These are phyloP conservation scores for Rhizopogon roseolus DNA, from an alignment of 768 basidiomycete genomes.

Conservation along the genomic window DNA sequence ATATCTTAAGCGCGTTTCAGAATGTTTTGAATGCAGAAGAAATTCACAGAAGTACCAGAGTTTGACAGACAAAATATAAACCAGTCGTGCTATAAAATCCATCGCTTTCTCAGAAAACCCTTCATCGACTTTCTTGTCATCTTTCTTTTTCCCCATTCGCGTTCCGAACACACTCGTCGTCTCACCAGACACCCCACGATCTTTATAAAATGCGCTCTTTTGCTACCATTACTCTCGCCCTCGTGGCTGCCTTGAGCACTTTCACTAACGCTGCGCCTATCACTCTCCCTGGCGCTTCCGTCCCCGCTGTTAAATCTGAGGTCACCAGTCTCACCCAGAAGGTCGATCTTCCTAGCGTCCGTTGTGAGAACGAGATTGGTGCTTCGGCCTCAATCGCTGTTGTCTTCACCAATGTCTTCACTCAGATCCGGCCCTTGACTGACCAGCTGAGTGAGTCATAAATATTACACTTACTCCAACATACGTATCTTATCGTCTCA, in stretches of 20 bases:
- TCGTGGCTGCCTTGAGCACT: conserved; percentile 25
- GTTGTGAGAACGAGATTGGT: not conserved
- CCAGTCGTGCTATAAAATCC: conserved; percentile 13
- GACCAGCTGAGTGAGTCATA: conserved; percentile 23
- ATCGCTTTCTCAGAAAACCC: not conserved
- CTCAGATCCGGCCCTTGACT: conserved; percentile 11
- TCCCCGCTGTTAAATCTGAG: conserved; percentile 5
- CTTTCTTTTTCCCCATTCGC: conserved; percentile 5
- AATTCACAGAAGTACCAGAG: not conserved
- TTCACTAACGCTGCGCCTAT: conserved; percentile 21
- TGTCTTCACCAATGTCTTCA: conserved; percentile 19
- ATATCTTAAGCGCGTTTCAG: not conserved
- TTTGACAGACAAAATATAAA: not conserved
- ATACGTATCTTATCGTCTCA: not conserved
- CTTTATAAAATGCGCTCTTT: conserved; percentile 35
- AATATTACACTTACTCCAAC: not conserved
- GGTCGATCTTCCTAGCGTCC: not conserved
- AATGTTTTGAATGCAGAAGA: not conserved
- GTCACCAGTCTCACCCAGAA: not conserved
- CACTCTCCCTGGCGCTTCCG: conserved; percentile 10
- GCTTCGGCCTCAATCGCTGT: conserved; percentile 14
- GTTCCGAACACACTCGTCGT: conserved; percentile 13
- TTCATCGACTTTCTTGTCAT: conserved; percentile 15
- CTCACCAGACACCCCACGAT: conserved; percentile 21
- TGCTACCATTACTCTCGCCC: conserved; percentile 16